Base-by-base conservation (phyloP, 306 rosid genomes). In the Begonia loranthoides region DNA sequence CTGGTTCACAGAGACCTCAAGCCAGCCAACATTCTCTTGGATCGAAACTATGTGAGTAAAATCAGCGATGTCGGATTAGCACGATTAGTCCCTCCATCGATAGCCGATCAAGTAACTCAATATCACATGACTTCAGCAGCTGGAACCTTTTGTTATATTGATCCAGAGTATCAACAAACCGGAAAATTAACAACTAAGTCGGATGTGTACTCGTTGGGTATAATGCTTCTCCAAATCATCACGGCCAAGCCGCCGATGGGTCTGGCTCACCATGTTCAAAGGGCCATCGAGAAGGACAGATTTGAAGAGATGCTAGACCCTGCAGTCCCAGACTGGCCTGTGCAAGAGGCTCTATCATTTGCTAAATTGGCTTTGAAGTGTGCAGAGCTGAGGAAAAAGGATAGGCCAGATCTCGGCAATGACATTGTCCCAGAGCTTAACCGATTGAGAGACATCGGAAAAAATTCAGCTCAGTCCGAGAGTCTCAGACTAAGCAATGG, bases 201-300 rank as follows among this genome's bases (percentile, higher is more conserved):
- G 9, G 99, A 92, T 62, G 24, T 86, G 55, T 92, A 92, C 64
- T 92, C 96, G 0, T 9, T 92, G 14, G 99, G 99, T 34, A 75
- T 92, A 50, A 43, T 86, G 79, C 79, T 92, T 4, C 75, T 92
- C 51, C 99, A 92, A 70, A 69, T 92, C 21, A 66, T 92, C 74
- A 92, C 99, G 53, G 94, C 87, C 66, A 92, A 51, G 73, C 81
- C 93, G 45, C 87, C 99, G 0, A 92, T 92, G 94, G 99, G 82
- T 12, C 73, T 92, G 49, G 17, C 93, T 15, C 94, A 92, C 76
- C 88, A 74, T 15, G 94, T 92, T 53, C 75, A 22, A 44, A 81
- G 57, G 77, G 82, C 99, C 46, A 71, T 86, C 41, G 88, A 80
- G 39, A 76, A 67, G 53, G 87, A 59, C 13, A 71, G 4, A 52